phyloP scores from a whole-genome alignment of 2,329 filamentous ascomycete species.

The Neocatenulostroma microsporum region DNA sequence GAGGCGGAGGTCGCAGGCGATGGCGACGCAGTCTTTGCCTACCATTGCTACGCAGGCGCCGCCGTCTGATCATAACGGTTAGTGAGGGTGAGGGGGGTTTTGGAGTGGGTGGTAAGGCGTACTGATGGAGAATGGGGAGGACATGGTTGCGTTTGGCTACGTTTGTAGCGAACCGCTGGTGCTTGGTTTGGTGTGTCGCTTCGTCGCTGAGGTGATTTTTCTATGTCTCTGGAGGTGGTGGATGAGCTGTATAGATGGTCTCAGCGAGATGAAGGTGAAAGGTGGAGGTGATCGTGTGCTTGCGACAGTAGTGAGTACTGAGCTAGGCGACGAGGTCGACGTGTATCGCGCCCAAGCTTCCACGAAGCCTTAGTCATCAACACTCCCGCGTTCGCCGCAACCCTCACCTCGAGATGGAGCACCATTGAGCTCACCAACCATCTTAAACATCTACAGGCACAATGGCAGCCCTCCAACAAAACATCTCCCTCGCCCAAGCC shows the following conservation, averaged over 20 bases:
- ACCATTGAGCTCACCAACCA: too few relatives aligned
- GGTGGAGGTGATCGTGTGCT: neutral
- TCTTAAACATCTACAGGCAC: slow-evolving; percentile 10
- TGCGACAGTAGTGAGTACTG: neutral
- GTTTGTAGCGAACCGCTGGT: slow-evolving; percentile 1
- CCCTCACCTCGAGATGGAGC: too few relatives aligned
- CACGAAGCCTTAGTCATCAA: slow-evolving; percentile 2
- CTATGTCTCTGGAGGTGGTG: neutral
- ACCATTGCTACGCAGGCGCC: slow-evolving; percentile 98
- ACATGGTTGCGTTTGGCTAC: slow-evolving; percentile 43
- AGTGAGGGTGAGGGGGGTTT: slow-evolving; percentile 8
- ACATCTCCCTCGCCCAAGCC: slow-evolving; percentile 50
- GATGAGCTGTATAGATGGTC: neutral
- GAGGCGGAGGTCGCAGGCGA: slow-evolving; percentile 96
- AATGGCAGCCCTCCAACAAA: slow-evolving; percentile 19
- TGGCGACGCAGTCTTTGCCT: slow-evolving; percentile 98
- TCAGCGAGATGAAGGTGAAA: neutral
- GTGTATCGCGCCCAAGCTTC: neutral
- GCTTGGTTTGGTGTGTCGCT: neutral
- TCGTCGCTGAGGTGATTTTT: neutral
- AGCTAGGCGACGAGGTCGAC: neutral
- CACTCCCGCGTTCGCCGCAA: slow-evolving; percentile 5
- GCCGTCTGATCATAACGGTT: slow-evolving; percentile 49
- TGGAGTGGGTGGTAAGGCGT: slow-evolving; percentile 30
- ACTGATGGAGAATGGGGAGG: slow-evolving; percentile 95